Conservation (phyloP, 2,329 filamentous ascomycete genomes). For the Setomelanomma holmii region DNA sequence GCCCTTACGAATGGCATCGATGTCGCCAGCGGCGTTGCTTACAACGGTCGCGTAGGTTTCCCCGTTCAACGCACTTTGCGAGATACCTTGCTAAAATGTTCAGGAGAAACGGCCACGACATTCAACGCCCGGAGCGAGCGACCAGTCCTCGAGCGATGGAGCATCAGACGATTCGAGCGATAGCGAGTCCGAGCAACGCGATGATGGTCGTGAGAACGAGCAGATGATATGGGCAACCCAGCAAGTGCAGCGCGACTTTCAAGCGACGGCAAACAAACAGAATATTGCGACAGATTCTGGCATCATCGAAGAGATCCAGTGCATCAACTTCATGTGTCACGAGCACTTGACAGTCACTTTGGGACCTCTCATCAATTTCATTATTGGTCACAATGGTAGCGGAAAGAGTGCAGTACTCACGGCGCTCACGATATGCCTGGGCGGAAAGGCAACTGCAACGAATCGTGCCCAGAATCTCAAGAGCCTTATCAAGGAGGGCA, state of each 20-base stretch:
- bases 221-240: slow-evolving; percentile 40
- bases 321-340: slow-evolving; percentile 97
- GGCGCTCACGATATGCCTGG: slow-evolving; percentile 91
- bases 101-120: slow-evolving; percentile 42
- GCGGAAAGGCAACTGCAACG: slow-evolving; percentile 89
- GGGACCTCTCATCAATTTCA: slow-evolving; percentile 97
- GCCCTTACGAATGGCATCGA: slow-evolving; percentile 29
- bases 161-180: slow-evolving; percentile 13
- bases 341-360: slow-evolving; percentile 78
- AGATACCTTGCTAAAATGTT: slow-evolving; percentile 14
- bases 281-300: slow-evolving; percentile 83
- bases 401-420: slow-evolving; percentile 97
- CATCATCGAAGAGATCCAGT: slow-evolving; percentile 86
- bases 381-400: slow-evolving; percentile 96
- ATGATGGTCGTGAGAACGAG: slow-evolving; percentile 24
- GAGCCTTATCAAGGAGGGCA: slow-evolving; percentile 87
- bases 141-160: slow-evolving; percentile 22
- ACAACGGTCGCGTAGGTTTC: slow-evolving; percentile 29
- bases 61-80: neutral
- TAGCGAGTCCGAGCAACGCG: slow-evolving; percentile 20
- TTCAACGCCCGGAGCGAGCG: slow-evolving; percentile 29
- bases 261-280: slow-evolving; percentile 24
- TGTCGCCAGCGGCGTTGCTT: slow-evolving; percentile 10
- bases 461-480: slow-evolving; percentile 91
- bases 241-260: slow-evolving; percentile 34